Conservation (phyloP, 768 basidiomycete genomes). For the Tricholoma sp. region DNA sequence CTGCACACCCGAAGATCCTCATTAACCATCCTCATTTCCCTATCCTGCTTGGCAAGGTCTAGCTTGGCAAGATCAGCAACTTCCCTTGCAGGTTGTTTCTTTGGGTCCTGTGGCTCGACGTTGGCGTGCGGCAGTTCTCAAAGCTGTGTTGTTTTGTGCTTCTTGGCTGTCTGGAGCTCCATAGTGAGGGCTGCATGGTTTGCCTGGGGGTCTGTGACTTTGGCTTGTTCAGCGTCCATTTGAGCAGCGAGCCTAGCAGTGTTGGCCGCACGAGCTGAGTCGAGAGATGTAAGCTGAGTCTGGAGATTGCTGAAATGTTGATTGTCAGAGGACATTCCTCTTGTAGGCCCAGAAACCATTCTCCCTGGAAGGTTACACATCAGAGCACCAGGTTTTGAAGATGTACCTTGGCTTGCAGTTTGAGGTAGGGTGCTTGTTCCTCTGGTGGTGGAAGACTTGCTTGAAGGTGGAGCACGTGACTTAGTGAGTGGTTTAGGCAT, state of each 20-base stretch:
- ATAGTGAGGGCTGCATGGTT: slow-evolving; percentile 55
- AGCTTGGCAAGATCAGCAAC: slow-evolving; percentile 70
- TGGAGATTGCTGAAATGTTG: slow-evolving; percentile 48
- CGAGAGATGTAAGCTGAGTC: slow-evolving; percentile 46
- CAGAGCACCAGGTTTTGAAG: slow-evolving; percentile 14
- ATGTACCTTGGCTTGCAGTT: slow-evolving; percentile 18
- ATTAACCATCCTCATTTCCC: slow-evolving; percentile 62
- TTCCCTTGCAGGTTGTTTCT: slow-evolving; percentile 60
- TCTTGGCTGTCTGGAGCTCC: slow-evolving; percentile 53
- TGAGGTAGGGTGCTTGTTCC: slow-evolving; percentile 67
- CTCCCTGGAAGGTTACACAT: slow-evolving; percentile 11
- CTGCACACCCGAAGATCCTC: slow-evolving; percentile 62
- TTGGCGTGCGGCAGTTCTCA: slow-evolving; percentile 58
- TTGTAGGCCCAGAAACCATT: slow-evolving; percentile 16
- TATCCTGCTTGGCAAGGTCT: slow-evolving; percentile 59
- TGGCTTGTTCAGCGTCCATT: slow-evolving; percentile 65
- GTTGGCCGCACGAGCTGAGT: slow-evolving; percentile 48
- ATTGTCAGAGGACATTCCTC: slow-evolving; percentile 23
- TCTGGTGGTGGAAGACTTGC: slow-evolving; percentile 38
- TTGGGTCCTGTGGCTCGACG: slow-evolving; percentile 64
- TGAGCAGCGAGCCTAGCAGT: slow-evolving; percentile 52
- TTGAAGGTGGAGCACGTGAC: slow-evolving; percentile 44
- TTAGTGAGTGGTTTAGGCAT: slow-evolving; percentile 42
- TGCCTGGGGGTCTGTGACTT: slow-evolving; percentile 57
- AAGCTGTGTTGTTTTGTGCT: slow-evolving; percentile 60